phyloP scores from a whole-genome alignment of 1,284 basidiomycete genomes.

The Ceratobasidium sp. region DNA sequence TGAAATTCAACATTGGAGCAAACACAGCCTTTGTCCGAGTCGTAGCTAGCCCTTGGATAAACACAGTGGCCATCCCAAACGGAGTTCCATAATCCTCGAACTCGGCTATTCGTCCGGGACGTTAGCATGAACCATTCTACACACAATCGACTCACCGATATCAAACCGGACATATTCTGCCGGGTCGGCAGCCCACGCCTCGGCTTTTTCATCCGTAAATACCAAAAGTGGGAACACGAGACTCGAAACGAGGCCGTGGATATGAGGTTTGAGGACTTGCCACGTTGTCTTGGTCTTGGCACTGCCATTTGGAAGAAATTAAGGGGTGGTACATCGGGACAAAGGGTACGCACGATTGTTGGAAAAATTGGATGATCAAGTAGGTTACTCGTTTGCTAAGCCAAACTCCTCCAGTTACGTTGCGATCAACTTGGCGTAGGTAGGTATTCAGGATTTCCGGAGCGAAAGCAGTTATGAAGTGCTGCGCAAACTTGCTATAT shows the following conservation, averaged over 20 bases:
- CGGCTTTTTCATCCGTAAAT: constrained; percentile 74
- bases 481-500: constrained; percentile 77
- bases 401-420: constrained; percentile 78
- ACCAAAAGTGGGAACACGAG: constrained; percentile 89
- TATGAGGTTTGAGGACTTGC: constrained; percentile 84
- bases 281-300: constrained; percentile 91
- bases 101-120: constrained; percentile 67
- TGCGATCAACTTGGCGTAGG: constrained; percentile 79
- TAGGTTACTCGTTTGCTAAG: constrained; percentile 84
- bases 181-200: constrained; percentile 81
- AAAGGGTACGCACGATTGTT: constrained; percentile 74
- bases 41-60: constrained; percentile 79
- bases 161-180: constrained; percentile 80
- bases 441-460: constrained; percentile 87
- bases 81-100: constrained; percentile 82
- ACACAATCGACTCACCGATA: constrained; percentile 66
- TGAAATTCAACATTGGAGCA: constrained; percentile 79
- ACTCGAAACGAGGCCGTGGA: constrained; percentile 75
- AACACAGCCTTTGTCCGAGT: constrained; percentile 83
- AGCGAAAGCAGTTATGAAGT: constrained; percentile 82
- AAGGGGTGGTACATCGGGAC: neutral
- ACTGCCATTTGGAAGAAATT: constrained; percentile 58
- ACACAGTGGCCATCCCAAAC: constrained; percentile 79
- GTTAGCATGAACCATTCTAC: neutral
- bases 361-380: constrained; percentile 84